A percentile compares a stretch with the other conserved stretches of the same genome.
These are phyloP conservation scores for Penicillium crystallinum DNA, from an alignment of 495 filamentous ascomycete species.

Conservation along the genomic window DNA sequence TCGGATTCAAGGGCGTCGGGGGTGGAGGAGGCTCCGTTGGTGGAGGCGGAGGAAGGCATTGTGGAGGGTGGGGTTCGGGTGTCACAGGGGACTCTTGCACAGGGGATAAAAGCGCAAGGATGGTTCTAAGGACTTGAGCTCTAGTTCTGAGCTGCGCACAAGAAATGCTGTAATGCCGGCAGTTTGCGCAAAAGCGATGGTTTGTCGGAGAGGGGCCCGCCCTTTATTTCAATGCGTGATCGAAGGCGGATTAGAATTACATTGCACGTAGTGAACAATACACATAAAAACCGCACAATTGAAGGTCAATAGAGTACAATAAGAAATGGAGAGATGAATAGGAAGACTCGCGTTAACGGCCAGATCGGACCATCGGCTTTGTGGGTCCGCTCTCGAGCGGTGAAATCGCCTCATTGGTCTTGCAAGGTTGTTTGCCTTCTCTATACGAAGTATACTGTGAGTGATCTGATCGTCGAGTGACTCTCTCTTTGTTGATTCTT, in stretches of 20 bases:
- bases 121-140: neutral
- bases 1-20: conserved; percentile 42
- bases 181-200: neutral
- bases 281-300: neutral
- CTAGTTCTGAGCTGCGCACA: neutral
- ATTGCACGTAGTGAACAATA: conserved; percentile 3
- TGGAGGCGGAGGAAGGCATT: conserved; percentile 27
- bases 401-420: conserved; percentile 1
- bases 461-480: no score
- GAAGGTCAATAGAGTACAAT: neutral
- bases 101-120: neutral
- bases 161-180: neutral
- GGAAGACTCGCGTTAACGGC: conserved; percentile 2
- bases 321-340: neutral
- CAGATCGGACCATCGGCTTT: conserved; percentile 9
- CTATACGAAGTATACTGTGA: neutral
- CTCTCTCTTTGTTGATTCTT: no score
- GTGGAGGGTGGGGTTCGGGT: neutral
- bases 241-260: conserved; percentile 5
- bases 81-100: neutral
- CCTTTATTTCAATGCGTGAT: conserved; percentile 5
- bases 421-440: neutral
- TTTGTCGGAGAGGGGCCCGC: conserved; percentile 6
- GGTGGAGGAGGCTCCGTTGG: conserved; percentile 17
- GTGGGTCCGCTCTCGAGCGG: conserved; percentile 7